phyloP scores from a whole-genome alignment of 306 rosid species.

The Cicer pinnatifidum region DNA sequence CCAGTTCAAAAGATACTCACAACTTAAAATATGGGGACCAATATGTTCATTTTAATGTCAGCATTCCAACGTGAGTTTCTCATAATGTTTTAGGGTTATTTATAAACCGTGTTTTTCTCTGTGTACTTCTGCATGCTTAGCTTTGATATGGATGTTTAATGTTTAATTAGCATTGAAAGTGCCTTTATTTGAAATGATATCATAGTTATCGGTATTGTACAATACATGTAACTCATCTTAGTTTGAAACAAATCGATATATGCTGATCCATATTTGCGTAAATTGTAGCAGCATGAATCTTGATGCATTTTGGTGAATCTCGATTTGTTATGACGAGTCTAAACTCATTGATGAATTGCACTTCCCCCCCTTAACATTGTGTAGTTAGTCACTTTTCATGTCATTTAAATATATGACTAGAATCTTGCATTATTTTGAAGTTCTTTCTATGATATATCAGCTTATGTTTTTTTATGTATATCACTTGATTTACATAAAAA shows the following conservation, averaged over 20 bases:
- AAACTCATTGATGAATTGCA: background rate
- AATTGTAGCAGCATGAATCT: background rate
- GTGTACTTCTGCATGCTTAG: slow-evolving; percentile 1
- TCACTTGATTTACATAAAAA: background rate
- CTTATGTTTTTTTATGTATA: background rate
- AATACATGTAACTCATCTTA: background rate
- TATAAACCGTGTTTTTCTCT: background rate
- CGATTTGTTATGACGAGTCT: no score
- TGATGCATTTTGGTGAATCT: background rate
- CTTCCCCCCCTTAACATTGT: background rate
- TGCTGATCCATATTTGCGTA: background rate
- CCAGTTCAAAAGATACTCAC: slow-evolving; percentile 59
- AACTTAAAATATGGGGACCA: slow-evolving; percentile 74
- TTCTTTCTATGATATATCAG: background rate
- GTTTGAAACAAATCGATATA: background rate
- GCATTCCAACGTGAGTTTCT: slow-evolving; percentile 77
- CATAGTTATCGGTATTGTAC: background rate
- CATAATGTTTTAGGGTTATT: background rate
- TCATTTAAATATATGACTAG: no score
- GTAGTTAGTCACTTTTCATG: background rate
- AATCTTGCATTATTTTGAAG: background rate
- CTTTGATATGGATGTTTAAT: background rate
- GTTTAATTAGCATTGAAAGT: background rate
- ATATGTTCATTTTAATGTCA: slow-evolving; percentile 88
- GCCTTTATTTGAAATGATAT: slow-evolving; percentile 11